Base-by-base conservation (phyloP, 768 basidiomycete species). In the Russula brevipes region DNA sequence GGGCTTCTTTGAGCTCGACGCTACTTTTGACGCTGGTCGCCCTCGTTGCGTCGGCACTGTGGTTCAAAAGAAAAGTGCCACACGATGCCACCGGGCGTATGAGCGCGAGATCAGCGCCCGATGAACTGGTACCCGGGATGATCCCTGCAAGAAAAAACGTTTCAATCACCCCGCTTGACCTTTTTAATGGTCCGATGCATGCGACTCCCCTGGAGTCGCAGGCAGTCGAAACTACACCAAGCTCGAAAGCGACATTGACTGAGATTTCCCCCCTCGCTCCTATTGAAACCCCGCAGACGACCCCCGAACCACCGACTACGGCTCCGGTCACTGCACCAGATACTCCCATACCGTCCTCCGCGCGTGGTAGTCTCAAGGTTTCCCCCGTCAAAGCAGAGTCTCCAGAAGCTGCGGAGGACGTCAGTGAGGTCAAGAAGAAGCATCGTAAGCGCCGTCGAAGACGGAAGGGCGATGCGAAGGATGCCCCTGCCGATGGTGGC, bases 371-470 rank as follows among this genome's bases (percentile, higher is more conserved):
- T 4, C 17, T 35, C 11, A 55, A 59, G 24, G 12, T 5, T 6
- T 53, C 51, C 17, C 50, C n/a, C 33, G 35, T 14, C 36, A 64
- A 60, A 51, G 17, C 47, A 7, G 63, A 51, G 41, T 30, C 54
- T 12, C 45, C 85, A 85, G 60, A 84, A 81, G 68, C 85, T 83
- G 67, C 78, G 73, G 60, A 84, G 81, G 68, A 85, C 83, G 68
- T 77, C 72, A 76, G 76, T 1, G 76, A 72, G 54, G 72, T 69
- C 11, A 73, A 68, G 66, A 76, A 77, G 71, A 71, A 74, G 68
- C 62, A 33, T 33, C 68, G 73, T 58, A 69, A 60, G 30, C 64
- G 60, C 14, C 53, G 59, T 30, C 64, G 66, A 35, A 68, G 65
- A 54, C 67, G 54, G 14, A 66, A 63, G 6, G 58, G 31, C 49